Evolutionary conservation across 768 basidiomycete species (phyloP).

Genomic region (Panellus pusillus): DNA sequence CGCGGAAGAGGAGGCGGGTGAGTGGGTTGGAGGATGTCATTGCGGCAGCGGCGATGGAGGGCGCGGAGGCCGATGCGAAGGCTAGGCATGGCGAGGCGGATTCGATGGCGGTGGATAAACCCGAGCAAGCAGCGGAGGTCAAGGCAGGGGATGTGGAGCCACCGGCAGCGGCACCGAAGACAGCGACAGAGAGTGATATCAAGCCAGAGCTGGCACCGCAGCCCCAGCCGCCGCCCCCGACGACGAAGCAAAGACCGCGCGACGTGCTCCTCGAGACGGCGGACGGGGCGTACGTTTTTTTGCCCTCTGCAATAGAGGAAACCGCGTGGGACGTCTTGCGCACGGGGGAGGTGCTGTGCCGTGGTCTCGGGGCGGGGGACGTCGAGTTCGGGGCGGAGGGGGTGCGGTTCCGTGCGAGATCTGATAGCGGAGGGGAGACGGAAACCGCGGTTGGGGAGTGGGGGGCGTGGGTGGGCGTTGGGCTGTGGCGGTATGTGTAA

Average conservation of each 20-base stretch:
- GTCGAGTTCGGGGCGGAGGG: constrained; percentile 11
- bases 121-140: not conserved
- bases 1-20: constrained; percentile 12
- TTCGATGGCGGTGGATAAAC: not conserved
- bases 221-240: too few species aligned
- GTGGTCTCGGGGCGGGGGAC: not conserved
- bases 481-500: constrained; percentile 1
- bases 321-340: constrained; percentile 5
- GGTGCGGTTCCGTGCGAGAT: constrained; percentile 12
- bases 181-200: not conserved
- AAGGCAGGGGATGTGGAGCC: not conserved
- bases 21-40: constrained; percentile 14
- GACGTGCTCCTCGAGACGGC: constrained; percentile 7
- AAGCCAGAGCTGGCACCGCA: not conserved
- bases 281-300: constrained; percentile 2
- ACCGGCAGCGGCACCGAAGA: not conserved
- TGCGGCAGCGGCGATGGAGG: constrained; percentile 10
- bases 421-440: not conserved
- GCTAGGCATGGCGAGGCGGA: not conserved
- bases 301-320: not conserved
- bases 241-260: not conserved
- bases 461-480: not conserved
- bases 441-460: not conserved
- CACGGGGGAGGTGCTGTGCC: not conserved
- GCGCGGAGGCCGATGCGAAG: not conserved